Conservation (phyloP, 805 yeast species). For the Metschnikowia orientalis region DNA sequence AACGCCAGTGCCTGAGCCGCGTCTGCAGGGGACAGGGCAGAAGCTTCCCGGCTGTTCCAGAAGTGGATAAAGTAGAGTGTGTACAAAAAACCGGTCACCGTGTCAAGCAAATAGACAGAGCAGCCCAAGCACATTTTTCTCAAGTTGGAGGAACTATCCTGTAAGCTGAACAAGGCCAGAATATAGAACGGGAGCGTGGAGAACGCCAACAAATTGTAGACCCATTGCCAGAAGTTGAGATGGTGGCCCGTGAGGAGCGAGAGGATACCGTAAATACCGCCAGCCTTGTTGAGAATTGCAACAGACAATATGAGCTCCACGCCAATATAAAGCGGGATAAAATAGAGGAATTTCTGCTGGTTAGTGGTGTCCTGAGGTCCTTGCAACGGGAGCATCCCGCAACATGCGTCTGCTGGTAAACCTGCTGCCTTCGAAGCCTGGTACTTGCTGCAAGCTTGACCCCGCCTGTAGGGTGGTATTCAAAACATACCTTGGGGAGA, state of each 20-base stretch:
- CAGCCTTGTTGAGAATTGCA: slow-evolving; percentile 79
- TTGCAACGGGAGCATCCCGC: too few relatives aligned
- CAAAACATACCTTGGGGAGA: slow-evolving; percentile 12
- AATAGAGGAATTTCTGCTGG: slow-evolving; percentile 57
- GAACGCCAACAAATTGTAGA: slow-evolving; percentile 64
- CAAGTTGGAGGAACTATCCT: slow-evolving; percentile 46
- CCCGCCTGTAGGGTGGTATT: too few relatives aligned
- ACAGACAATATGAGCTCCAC: slow-evolving; percentile 76
- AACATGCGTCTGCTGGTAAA: too few relatives aligned
- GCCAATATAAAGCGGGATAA: slow-evolving; percentile 78
- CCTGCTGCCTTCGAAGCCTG: too few relatives aligned
- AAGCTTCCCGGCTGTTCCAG: slow-evolving; percentile 63
- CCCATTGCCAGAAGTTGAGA: slow-evolving; percentile 75
- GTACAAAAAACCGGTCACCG: slow-evolving; percentile 60
- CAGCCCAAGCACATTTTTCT: slow-evolving; percentile 61
- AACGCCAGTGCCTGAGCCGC: background rate
- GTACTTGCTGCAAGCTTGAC: too few relatives aligned
- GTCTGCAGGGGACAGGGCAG: slow-evolving; percentile 5
- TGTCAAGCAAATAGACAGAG: slow-evolving; percentile 61
- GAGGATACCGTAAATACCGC: slow-evolving; percentile 82
- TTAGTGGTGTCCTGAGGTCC: slow-evolving; percentile 5
- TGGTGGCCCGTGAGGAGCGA: slow-evolving; percentile 90
- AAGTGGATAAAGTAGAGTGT: slow-evolving; percentile 68
- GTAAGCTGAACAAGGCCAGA: slow-evolving; percentile 46
- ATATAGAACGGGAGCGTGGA: slow-evolving; percentile 60